These are phyloP conservation scores for Stenocarpella maydis DNA, from an alignment of 2,329 filamentous ascomycete genomes.

Conservation along the genomic window DNA sequence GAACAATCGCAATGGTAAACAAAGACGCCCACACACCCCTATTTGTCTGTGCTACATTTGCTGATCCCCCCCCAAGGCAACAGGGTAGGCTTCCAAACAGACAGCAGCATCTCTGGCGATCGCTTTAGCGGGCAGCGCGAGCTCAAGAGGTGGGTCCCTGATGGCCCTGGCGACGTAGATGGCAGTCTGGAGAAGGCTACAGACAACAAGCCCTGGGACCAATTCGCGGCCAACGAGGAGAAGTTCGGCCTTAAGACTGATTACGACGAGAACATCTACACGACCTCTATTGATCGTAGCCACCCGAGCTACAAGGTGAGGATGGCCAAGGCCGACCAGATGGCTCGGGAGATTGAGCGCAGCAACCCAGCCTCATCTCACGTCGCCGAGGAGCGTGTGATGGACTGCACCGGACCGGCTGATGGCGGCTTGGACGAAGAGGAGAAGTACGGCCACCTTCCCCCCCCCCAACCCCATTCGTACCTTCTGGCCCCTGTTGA, in stretches of 20 bases:
- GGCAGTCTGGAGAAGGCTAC: slow-evolving; percentile 72
- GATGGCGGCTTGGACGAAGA: slow-evolving; percentile 85
- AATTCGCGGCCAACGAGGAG: slow-evolving; percentile 89
- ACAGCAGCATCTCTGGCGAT: slow-evolving; percentile 84
- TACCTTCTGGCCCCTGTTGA: slow-evolving; percentile 36
- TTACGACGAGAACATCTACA: slow-evolving; percentile 95
- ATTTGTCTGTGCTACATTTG: not conserved
- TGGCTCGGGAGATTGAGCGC: slow-evolving; percentile 89
- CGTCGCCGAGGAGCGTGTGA: slow-evolving; percentile 86
- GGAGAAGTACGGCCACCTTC: slow-evolving; percentile 72
- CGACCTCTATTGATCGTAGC: slow-evolving; percentile 84
- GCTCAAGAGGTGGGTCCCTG: slow-evolving; percentile 84
- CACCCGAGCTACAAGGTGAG: slow-evolving; percentile 84
- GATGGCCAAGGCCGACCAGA: slow-evolving; percentile 79
- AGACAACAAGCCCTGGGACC: slow-evolving; percentile 72
- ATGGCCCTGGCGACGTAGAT: slow-evolving; percentile 68
- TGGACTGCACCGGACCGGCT: slow-evolving; percentile 69
- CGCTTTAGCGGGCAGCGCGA: slow-evolving; percentile 74
- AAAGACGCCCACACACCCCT: not conserved
- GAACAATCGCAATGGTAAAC: slow-evolving; percentile 51
- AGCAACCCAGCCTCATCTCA: slow-evolving; percentile 79
- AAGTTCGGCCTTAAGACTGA: slow-evolving; percentile 88
- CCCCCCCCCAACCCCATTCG: not conserved
- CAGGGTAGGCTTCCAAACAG: slow-evolving; percentile 79
- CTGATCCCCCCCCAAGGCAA: slow-evolving; percentile 59